phyloP scores from a whole-genome alignment of 2,329 filamentous ascomycete species.

The Ophiocordyceps camponoti-floridani region DNA sequence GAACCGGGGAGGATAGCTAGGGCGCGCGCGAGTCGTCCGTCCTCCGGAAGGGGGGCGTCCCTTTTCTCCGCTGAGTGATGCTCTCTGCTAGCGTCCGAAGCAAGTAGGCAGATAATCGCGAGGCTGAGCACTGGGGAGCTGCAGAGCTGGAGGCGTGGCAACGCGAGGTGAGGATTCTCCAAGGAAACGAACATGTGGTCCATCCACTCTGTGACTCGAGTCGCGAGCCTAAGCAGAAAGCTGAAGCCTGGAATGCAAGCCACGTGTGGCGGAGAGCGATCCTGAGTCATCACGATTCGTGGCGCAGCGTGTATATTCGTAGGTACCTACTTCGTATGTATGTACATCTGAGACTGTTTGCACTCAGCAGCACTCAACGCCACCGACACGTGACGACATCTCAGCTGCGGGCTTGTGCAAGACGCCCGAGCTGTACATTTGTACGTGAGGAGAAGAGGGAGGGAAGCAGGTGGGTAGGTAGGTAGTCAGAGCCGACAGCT shows the following conservation, averaged over 20 bases:
- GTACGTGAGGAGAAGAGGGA: too few species aligned
- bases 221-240: neutral
- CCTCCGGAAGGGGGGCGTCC: neutral
- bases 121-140: neutral
- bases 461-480: too few species aligned
- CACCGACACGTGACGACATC: neutral
- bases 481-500: neutral
- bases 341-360: too few species aligned
- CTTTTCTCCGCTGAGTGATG: neutral
- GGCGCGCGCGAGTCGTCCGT: neutral
- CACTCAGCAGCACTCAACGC: too few species aligned
- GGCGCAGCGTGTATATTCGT: neutral
- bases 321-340: too few species aligned
- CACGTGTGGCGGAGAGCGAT: conserved; percentile 2
- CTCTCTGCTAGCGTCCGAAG: neutral
- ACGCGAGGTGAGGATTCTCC: neutral
- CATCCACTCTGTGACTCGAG: neutral
- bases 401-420: neutral
- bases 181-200: conserved; percentile 10
- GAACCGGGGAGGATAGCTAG: neutral
- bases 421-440: too few species aligned
- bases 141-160: neutral
- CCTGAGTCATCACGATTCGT: neutral
- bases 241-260: conserved; percentile 1
- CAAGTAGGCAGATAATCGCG: neutral